Evolutionary conservation across 257 asterid genomes (phyloP).

Genomic region (Solanum sparsipilum): DNA sequence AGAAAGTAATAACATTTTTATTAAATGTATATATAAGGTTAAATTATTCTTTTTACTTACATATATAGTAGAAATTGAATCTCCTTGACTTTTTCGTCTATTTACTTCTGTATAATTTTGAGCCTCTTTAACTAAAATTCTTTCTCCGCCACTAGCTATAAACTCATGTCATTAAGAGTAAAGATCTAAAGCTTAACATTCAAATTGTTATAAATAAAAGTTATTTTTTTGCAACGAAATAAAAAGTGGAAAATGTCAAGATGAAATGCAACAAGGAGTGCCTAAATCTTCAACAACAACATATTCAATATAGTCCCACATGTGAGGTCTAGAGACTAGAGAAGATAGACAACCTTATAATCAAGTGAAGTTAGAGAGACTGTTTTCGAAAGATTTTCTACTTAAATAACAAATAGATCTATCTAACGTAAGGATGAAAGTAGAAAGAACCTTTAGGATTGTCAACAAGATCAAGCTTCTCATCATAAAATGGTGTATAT

Average conservation of each 20-base stretch:
- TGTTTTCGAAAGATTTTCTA: background rate
- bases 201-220: background rate
- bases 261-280: background rate
- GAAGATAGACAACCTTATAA: background rate
- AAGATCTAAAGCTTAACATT: background rate
- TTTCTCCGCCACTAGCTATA: background rate
- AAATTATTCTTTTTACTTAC: too few relatives aligned
- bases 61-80: background rate
- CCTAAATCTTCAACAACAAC: background rate
- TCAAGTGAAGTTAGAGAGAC: background rate
- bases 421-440: background rate
- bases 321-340: background rate
- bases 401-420: background rate
- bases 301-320: background rate
- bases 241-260: background rate
- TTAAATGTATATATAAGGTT: too few relatives aligned
- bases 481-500: constrained; percentile 34
- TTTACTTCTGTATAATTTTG: too few relatives aligned
- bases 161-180: background rate
- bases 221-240: background rate
- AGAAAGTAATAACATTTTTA: background rate
- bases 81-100: too few relatives aligned
- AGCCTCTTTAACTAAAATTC: background rate
- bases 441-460: constrained; percentile 19
- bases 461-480: constrained; percentile 29